Conservation (phyloP, 345 rosid species). For the Aurinia saxatilis region DNA sequence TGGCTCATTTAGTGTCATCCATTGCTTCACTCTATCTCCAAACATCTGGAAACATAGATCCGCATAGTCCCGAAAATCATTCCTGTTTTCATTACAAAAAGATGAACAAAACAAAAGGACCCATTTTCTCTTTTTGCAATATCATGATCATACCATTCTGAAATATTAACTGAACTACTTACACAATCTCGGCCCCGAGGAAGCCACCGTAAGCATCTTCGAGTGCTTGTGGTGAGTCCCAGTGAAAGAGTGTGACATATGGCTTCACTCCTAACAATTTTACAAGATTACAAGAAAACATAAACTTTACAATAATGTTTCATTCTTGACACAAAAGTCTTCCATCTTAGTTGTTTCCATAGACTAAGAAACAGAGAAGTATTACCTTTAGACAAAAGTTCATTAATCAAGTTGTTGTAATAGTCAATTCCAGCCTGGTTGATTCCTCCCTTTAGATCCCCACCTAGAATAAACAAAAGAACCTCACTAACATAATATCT, state of each 20-base stretch:
- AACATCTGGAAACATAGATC: slow-evolving; percentile 37
- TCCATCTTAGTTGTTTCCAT: background rate
- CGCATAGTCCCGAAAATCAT: slow-evolving; percentile 36
- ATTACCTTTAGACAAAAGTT: slow-evolving; percentile 28
- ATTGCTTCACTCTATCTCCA: slow-evolving; percentile 44
- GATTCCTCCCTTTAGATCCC: slow-evolving; percentile 39
- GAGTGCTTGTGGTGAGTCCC: slow-evolving; percentile 41
- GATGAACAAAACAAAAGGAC: background rate
- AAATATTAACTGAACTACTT: slow-evolving; percentile 14
- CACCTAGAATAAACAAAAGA: slow-evolving; percentile 22
- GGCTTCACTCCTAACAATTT: slow-evolving; percentile 32
- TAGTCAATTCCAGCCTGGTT: slow-evolving; percentile 42
- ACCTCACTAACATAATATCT: background rate
- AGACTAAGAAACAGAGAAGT: background rate
- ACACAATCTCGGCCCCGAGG: slow-evolving; percentile 32
- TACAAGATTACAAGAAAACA: no score
- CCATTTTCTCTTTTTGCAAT: background rate
- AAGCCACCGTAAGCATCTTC: slow-evolving; percentile 42
- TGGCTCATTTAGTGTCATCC: slow-evolving; percentile 44
- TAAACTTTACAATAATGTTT: no score
- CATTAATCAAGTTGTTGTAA: slow-evolving; percentile 45
- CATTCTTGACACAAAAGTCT: no score
- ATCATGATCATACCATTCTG: background rate
- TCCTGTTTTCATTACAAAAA: slow-evolving; percentile 13
- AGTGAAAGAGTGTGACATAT: slow-evolving; percentile 36